phyloP scores from a whole-genome alignment of 129 eudicot species.

The Cynara cardunculus region DNA sequence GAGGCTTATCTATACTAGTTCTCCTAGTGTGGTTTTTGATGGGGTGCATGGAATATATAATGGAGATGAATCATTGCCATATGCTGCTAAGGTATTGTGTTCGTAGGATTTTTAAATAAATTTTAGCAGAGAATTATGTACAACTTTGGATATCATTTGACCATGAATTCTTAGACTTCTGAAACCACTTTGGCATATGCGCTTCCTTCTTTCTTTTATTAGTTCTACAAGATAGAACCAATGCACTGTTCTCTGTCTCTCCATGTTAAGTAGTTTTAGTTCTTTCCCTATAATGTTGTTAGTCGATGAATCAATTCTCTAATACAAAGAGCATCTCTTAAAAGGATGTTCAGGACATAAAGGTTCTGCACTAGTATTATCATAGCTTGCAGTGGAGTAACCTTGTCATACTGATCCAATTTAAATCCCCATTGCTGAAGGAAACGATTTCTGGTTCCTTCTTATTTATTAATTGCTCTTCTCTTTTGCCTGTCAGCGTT shows the following conservation, averaged over 20 bases:
- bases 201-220: background rate
- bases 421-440: background rate
- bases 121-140: background rate
- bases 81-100: slow-evolving; percentile 72
- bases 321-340: background rate
- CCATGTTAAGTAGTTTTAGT: background rate
- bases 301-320: background rate
- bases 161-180: background rate
- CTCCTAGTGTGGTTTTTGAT: slow-evolving; percentile 94
- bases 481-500: background rate
- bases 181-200: background rate
- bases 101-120: background rate
- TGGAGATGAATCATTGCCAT: slow-evolving; percentile 83
- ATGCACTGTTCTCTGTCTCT: background rate
- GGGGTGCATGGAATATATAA: slow-evolving; percentile 65
- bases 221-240: background rate
- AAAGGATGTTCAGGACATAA: background rate
- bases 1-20: slow-evolving; percentile 86
- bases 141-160: background rate
- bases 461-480: background rate
- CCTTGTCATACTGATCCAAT: background rate
- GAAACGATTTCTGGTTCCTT: background rate
- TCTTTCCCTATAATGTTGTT: background rate
- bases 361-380: background rate
- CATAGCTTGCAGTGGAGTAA: background rate